These are phyloP conservation scores for Corrigiola litoralis DNA, from an alignment of 179 eudicot genomes.

Conservation along the genomic window DNA sequence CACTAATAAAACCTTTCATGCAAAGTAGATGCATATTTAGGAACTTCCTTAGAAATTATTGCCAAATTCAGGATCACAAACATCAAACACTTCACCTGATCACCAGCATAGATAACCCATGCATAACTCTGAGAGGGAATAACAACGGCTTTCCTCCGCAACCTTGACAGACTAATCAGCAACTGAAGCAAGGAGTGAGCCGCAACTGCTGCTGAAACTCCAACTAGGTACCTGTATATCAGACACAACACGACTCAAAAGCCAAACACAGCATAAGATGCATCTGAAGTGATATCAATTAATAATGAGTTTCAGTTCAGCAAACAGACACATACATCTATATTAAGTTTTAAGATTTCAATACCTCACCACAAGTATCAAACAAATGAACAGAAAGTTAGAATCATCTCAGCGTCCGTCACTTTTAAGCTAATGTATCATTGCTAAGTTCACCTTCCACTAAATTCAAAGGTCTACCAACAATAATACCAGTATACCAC, in stretches of 20 bases:
- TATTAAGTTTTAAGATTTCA: too few species aligned
- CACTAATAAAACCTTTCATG: not conserved
- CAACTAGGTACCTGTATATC: slow-evolving; percentile 63
- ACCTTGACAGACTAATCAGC: slow-evolving; percentile 41
- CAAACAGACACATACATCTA: too few species aligned
- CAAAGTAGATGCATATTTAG: not conserved
- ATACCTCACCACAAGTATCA: too few species aligned
- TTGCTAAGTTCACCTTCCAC: too few species aligned
- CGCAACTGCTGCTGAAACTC: slow-evolving; percentile 61
- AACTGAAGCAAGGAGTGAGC: slow-evolving; percentile 72
- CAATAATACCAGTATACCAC: too few species aligned
- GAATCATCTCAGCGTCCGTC: too few species aligned
- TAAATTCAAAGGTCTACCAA: too few species aligned
- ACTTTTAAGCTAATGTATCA: too few species aligned
- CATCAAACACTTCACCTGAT: slow-evolving; percentile 52
- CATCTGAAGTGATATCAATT: not conserved
- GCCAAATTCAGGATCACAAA: not conserved
- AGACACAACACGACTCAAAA: not conserved
- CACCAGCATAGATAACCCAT: slow-evolving; percentile 80
- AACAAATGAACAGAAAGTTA: too few species aligned
- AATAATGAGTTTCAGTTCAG: too few species aligned
- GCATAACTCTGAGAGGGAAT: slow-evolving; percentile 63
- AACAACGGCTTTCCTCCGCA: slow-evolving; percentile 42
- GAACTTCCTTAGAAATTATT: not conserved
- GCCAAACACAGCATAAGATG: not conserved